Percentiles rank a stretch among this genome's conserved stretches.
Evolutionary conservation across 2,329 filamentous ascomycete genomes (phyloP).

Genomic region (Phaeosphaeria sp.): DNA sequence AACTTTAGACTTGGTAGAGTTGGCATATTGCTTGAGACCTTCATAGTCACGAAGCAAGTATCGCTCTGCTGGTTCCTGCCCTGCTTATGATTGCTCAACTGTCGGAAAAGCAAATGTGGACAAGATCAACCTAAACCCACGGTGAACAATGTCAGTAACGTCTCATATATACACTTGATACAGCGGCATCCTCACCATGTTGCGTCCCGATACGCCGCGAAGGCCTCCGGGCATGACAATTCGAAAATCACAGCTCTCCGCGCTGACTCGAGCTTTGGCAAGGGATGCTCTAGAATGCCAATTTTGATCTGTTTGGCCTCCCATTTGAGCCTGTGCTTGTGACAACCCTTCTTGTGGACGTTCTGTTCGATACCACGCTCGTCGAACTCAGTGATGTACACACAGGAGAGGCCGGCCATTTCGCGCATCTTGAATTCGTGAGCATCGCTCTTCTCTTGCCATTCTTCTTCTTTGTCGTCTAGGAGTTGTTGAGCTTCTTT

Average conservation of each 20-base stretch:
- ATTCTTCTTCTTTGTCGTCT: constrained; percentile 50
- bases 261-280: constrained; percentile 50
- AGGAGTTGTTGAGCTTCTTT: constrained; percentile 33
- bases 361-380: constrained; percentile 6
- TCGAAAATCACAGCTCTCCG: constrained; percentile 62
- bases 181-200: too few species aligned
- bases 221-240: constrained; percentile 53
- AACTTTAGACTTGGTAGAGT: constrained; percentile 23
- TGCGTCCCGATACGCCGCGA: constrained; percentile 59
- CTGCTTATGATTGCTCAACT: background rate
- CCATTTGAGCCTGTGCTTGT: constrained; percentile 52
- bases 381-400: constrained; percentile 22
- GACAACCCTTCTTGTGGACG: constrained; percentile 45
- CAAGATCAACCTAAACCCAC: too few species aligned
- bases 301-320: constrained; percentile 53
- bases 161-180: too few species aligned
- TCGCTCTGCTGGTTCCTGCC: constrained; percentile 6
- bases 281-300: constrained; percentile 56
- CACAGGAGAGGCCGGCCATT: constrained; percentile 44
- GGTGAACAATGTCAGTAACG: too few species aligned
- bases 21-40: constrained; percentile 35
- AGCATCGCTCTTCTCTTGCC: constrained; percentile 35
- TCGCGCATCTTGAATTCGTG: constrained; percentile 1
- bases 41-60: constrained; percentile 42
- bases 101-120: constrained; percentile 38